Evolutionary conservation across 495 filamentous ascomycete genomes (phyloP), one percentile per base, ranked within the genome.

Genomic region (Xylaria venustula): DNA sequence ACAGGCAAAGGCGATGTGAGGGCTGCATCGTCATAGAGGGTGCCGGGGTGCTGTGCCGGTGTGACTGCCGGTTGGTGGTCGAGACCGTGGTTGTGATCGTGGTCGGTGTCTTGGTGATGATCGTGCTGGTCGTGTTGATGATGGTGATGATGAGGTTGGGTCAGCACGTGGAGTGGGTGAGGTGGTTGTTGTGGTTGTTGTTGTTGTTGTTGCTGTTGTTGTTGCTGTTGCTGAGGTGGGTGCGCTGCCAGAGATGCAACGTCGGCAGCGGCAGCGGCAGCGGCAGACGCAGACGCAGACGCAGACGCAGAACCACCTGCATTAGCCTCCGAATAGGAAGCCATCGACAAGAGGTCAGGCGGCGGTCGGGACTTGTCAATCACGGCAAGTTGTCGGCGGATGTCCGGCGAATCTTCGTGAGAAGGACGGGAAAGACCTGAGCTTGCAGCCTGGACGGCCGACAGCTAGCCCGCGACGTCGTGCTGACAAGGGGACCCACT

Each of bases 371-470:
- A 64, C 17, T 32, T 65, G 60, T 51, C 36, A 40, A 42, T 30
- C 44, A 50, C 68, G 68, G 68, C 68, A 51, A 69, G 61, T 71
- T 71, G 66, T 71, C 68, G 68, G 68, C 58, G 66, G 68, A 71
- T 71, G 54, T 66, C 66, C 68, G 68, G 68, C 22, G 64, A 68
- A 67, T 71, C 68, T 68, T 71, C 68, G 68, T 71, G 66, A 71
- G 66, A 71, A 61, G 37, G 58, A 40, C 58, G 57, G 57, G 12
- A 52, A 20, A 11, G 40, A n/a, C 30, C 52, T n/a, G 17, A 17
- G 53, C 53, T 44, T 40, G 40, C 4, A 17, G 2, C 8, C 36
- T 9, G 7, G 28, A 50, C n/a, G 17, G 28, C 20, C 28, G 25
- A 30, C 23, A 41, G 53, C 17, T 5, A 34, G 30, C 30, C 11